Percentiles rank a stretch among this genome's conserved stretches.
Conservation (phyloP, 495 filamentous ascomycete genomes). For the Clohesyomyces aquaticus region DNA sequence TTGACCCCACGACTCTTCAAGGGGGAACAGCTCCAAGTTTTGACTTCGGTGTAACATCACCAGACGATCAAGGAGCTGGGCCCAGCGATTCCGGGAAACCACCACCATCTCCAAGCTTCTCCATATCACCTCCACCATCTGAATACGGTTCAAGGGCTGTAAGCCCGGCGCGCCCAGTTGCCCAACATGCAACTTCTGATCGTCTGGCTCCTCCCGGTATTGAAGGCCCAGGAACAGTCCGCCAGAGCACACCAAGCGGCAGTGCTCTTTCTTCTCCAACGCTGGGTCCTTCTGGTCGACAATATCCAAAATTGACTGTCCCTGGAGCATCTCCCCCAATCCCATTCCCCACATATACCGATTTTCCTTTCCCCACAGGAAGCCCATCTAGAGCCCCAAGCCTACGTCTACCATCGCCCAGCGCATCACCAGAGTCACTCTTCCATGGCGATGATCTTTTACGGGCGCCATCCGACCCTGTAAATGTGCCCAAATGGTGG, state of each 20-base stretch:
- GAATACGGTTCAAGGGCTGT: conserved; percentile 35
- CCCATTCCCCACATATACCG: conserved; percentile 58
- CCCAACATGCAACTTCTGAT: conserved; percentile 16
- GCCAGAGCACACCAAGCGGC: conserved; percentile 39
- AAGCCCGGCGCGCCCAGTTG: conserved; percentile 36
- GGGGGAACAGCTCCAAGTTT: conserved; percentile 38
- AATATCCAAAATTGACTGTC: conserved; percentile 29
- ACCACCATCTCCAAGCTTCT: conserved; percentile 39
- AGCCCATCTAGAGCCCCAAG: conserved; percentile 51
- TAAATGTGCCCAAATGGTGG: conserved; percentile 60
- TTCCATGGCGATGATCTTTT: conserved; percentile 43
- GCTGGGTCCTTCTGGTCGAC: conserved; percentile 11
- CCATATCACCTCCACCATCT: conserved; percentile 50
- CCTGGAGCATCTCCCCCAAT: conserved; percentile 48
- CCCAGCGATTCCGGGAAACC: not conserved
- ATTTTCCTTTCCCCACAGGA: conserved; percentile 46
- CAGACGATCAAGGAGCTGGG: conserved; percentile 27
- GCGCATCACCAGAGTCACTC: conserved; percentile 56
- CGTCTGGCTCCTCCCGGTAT: conserved; percentile 31
- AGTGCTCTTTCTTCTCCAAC: conserved; percentile 24
- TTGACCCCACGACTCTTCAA: conserved; percentile 35
- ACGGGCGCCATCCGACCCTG: conserved; percentile 15
- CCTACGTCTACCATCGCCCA: conserved; percentile 56
- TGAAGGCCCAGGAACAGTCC: conserved; percentile 2
- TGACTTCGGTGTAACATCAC: conserved; percentile 37